phyloP scores from a whole-genome alignment of 2,329 filamentous ascomycete species.

The Eutypella sp. region DNA sequence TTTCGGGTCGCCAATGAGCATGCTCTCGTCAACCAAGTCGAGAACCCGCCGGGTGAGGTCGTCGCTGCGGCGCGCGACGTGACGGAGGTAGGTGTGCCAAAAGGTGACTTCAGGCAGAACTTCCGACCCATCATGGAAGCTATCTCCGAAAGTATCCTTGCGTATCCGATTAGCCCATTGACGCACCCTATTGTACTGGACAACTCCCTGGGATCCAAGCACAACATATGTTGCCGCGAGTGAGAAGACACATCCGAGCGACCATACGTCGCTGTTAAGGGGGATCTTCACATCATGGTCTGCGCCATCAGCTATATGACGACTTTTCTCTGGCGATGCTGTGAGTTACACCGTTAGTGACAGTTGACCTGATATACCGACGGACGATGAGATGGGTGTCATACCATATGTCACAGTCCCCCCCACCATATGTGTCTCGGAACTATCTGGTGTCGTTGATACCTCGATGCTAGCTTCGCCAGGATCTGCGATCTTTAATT shows the following conservation, averaged over 20 bases:
- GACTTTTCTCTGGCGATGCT: constrained; percentile 7
- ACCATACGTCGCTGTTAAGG: constrained; percentile 36
- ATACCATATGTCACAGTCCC: constrained; percentile 33
- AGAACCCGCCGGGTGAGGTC: constrained; percentile 14
- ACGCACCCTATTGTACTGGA: constrained; percentile 18
- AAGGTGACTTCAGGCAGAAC: constrained; percentile 14
- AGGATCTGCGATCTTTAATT: constrained; percentile 34
- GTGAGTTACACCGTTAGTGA: not conserved
- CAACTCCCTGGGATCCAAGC: constrained; percentile 26
- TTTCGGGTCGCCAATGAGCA: constrained; percentile 13
- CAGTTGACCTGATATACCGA: too few relatives aligned
- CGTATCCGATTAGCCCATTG: constrained; percentile 3
- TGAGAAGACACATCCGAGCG: constrained; percentile 34
- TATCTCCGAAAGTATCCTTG: constrained; percentile 6
- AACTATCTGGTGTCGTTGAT: not conserved
- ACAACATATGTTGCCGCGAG: constrained; percentile 33
- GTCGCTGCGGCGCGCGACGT: constrained; percentile 13
- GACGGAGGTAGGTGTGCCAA: constrained; percentile 20
- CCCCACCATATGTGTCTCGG: constrained; percentile 13
- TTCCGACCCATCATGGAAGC: constrained; percentile 19
- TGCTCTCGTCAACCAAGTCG: constrained; percentile 20
- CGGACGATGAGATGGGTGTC: too few relatives aligned
- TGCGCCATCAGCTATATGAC: constrained; percentile 7
- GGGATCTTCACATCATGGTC: constrained; percentile 8
- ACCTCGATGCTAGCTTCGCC: constrained; percentile 25